Percentiles rank a stretch among this genome's conserved stretches.
phyloP scores from a whole-genome alignment of 208 protist genomes.

The Wallacemonas sp. region DNA sequence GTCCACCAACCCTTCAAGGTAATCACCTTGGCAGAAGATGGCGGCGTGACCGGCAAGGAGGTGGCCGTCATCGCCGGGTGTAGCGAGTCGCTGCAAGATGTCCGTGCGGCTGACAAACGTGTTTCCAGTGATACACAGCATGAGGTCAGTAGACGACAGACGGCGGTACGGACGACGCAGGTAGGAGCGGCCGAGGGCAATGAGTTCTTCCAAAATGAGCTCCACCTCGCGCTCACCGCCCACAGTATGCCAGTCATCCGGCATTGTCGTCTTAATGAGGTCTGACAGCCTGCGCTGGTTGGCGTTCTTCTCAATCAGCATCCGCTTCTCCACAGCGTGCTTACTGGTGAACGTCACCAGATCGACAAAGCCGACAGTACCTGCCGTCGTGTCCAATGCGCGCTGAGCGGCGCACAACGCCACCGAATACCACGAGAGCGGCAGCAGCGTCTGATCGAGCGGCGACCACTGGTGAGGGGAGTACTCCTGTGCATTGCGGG shows the following conservation, averaged over 20 bases:
- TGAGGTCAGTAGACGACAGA: slow-evolving; percentile 63
- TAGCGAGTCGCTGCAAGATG: not conserved
- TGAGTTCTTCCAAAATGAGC: slow-evolving; percentile 35
- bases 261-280: slow-evolving; percentile 1
- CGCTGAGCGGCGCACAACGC: slow-evolving; percentile 12
- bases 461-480: slow-evolving; percentile 33
- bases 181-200: slow-evolving; percentile 49
- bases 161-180: slow-evolving; percentile 71
- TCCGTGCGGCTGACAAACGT: slow-evolving; percentile 43
- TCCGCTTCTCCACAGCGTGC: slow-evolving; percentile 20
- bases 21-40: slow-evolving; percentile 63
- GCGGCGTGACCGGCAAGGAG: slow-evolving; percentile 18
- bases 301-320: slow-evolving; percentile 22
- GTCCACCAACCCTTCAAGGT: slow-evolving; percentile 56
- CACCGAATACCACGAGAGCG: slow-evolving; percentile 37
- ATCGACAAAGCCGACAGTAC: slow-evolving; percentile 10
- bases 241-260: slow-evolving; percentile 13
- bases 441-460: slow-evolving; percentile 78
- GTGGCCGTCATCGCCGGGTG: not conserved
- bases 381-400: not conserved
- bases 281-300: not conserved
- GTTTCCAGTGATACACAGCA: slow-evolving; percentile 64
- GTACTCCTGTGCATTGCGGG: not conserved
- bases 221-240: slow-evolving; percentile 65
- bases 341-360: slow-evolving; percentile 30